Evolutionary conservation across 768 basidiomycete genomes (phyloP).

Genomic region (Boletus vinaceobasis): DNA sequence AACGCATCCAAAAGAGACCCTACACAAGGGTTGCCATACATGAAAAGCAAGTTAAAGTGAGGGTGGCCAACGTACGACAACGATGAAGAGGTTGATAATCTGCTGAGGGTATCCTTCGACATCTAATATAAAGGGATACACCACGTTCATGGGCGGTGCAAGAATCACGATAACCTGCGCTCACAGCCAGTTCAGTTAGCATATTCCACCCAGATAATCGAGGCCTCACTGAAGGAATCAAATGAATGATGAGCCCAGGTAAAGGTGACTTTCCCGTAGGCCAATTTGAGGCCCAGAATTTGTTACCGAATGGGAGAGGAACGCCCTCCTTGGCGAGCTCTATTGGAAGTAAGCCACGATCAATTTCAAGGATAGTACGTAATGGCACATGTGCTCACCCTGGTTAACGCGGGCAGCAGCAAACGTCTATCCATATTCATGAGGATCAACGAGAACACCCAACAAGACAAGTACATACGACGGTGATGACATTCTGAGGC

Average conservation of each 20-base stretch:
- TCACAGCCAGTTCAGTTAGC: neutral
- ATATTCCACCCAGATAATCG: neutral
- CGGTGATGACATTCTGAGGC: conserved; percentile 30
- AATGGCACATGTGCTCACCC: conserved; percentile 22
- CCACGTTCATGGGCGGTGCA: conserved; percentile 49
- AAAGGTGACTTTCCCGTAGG: conserved; percentile 55
- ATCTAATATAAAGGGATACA: conserved; percentile 61
- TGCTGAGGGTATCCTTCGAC: conserved; percentile 48
- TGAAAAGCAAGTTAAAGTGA: no score
- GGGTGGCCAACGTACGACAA: conserved; percentile 38
- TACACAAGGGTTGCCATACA: conserved; percentile 7
- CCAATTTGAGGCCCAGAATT: conserved; percentile 63
- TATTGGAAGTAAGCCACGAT: conserved; percentile 8
- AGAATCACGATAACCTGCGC: conserved; percentile 50
- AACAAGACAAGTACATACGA: conserved; percentile 16
- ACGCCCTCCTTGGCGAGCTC: conserved; percentile 63
- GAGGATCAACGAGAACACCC: neutral
- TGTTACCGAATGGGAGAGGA: conserved; percentile 57
- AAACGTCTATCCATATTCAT: conserved; percentile 40
- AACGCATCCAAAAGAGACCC: conserved; percentile 57
- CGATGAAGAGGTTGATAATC: conserved; percentile 55
- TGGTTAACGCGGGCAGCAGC: conserved; percentile 52
- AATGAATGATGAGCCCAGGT: conserved; percentile 52
- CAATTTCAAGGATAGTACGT: neutral
- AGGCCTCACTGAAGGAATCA: conserved; percentile 46